Conservation (phyloP, 371 early-diverging fungal genomes). For the Zychaea mexicana region DNA sequence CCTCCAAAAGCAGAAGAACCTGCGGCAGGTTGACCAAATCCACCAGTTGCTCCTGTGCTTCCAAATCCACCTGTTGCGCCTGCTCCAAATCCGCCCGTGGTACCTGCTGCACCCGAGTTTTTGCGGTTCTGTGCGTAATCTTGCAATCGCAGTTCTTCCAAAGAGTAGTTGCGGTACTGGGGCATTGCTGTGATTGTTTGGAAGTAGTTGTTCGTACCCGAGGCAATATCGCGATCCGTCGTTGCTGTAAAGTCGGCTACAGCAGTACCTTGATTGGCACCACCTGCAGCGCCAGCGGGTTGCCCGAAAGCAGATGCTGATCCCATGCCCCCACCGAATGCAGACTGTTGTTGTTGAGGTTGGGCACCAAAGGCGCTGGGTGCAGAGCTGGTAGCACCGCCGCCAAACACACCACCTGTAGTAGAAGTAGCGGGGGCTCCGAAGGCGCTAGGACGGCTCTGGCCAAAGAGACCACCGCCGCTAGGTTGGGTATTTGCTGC, state of each 20-base stretch:
- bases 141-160: slow-evolving; percentile 91
- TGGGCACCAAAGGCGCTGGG: slow-evolving; percentile 26
- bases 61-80: slow-evolving; percentile 42
- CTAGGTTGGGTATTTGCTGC: slow-evolving; percentile 42
- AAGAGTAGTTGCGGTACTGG: slow-evolving; percentile 80
- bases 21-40: slow-evolving; percentile 50
- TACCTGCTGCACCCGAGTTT: slow-evolving; percentile 40
- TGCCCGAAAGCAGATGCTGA: slow-evolving; percentile 54
- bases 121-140: slow-evolving; percentile 90
- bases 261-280: slow-evolving; percentile 76
- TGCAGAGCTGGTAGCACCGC: background rate
- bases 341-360: slow-evolving; percentile 25
- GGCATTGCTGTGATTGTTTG: slow-evolving; percentile 91
- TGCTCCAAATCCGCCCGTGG: slow-evolving; percentile 40
- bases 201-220: slow-evolving; percentile 64
- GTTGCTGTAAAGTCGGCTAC: slow-evolving; percentile 70
- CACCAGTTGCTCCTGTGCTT: slow-evolving; percentile 17
- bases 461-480: slow-evolving; percentile 51
- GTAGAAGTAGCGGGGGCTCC: slow-evolving; percentile 24
- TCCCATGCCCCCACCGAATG: slow-evolving; percentile 36
- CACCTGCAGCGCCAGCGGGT: slow-evolving; percentile 41
- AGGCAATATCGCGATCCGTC: slow-evolving; percentile 65
- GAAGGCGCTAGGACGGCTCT: slow-evolving; percentile 31
- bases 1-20: background rate
- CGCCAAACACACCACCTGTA: slow-evolving; percentile 33